Evolutionary conservation across 495 filamentous ascomycete species (phyloP), one percentile per base, ranked within the genome.

Genomic region (Talaromyces proteolyticus): DNA sequence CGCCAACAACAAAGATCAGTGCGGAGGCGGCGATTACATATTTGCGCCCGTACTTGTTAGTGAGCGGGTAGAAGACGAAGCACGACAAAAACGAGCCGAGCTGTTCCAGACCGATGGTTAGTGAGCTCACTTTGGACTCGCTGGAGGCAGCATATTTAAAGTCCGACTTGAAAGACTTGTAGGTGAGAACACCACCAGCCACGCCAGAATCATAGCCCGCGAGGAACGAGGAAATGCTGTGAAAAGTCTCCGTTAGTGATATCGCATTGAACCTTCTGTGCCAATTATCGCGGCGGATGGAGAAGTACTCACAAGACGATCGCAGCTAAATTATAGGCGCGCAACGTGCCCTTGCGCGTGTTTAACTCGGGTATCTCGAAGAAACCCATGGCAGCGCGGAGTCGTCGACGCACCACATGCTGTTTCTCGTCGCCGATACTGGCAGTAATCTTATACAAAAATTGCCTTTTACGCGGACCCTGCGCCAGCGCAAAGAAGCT

Each of bases 1-100:
- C 70, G 17, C 74, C 74, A 41, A 70, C 45, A 46, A 53, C 62
- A 58, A 77, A 77, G 22, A 77, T 60, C 2, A 56, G 23, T 36
- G 71, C 71, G 3, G 68, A 60, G 2, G 63, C 49, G 11, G 64
- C 65, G 36, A 77, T 64, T 1, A 72, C 69, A 58, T 57, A 70
- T 29, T 69, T 61, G 47, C 74, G 73, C 16, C 74, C 74, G 39
- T 61, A 72, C 8, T 57, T 57, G 6, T 67, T 57, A 1, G 67
- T 73, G 44, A 71, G 55, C 6, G 64, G 65, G 57, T 66, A 72
- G 42, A 70, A 53, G 19, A 70, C 49, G 42, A 70, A 60, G 14
- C 29, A 59, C 45, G 53, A 47, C 29, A 60, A 51, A 34, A 64
- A 64, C 2, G 53, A 56, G 46, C 47, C 29, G 29, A 34, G 29